Conservation (phyloP, 2,329 filamentous ascomycete species). For the Zalaria obscura region DNA sequence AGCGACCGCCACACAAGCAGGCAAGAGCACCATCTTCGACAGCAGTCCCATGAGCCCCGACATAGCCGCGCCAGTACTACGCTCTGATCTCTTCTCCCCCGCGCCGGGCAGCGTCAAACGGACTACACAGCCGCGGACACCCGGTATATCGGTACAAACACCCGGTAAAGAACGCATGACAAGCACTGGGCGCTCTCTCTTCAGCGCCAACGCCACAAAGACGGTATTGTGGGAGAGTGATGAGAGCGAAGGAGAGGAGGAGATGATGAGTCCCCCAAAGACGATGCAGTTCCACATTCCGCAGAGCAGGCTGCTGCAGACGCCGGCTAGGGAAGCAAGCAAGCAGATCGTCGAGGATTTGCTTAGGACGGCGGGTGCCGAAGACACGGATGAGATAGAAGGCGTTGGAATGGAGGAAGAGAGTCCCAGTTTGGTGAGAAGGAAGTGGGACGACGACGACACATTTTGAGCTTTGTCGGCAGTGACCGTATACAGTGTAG, state of each 20-base stretch:
- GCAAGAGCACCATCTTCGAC: constrained; percentile 10
- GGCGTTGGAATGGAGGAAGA: constrained; percentile 25
- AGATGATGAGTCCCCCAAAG: constrained; percentile 64
- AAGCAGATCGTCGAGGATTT: constrained; percentile 71
- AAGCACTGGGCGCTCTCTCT: constrained; percentile 19
- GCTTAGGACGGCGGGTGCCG: constrained; percentile 56
- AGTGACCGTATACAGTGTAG: too few species aligned
- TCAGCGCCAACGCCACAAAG: constrained; percentile 26
- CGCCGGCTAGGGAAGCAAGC: constrained; percentile 69
- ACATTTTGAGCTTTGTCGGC: background rate
- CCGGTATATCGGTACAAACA: constrained; percentile 72
- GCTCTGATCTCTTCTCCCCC: constrained; percentile 61
- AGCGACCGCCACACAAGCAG: constrained; percentile 19
- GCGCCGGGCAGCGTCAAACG: constrained; percentile 7
- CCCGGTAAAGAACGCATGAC: constrained; percentile 33
- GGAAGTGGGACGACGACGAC: constrained; percentile 29
- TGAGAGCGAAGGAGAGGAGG: constrained; percentile 49
- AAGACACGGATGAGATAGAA: constrained; percentile 34
- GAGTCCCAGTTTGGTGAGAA: constrained; percentile 33
- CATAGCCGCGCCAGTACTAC: constrained; percentile 65
- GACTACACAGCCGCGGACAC: constrained; percentile 45
- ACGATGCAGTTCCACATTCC: constrained; percentile 77
- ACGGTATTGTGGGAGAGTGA: constrained; percentile 61
- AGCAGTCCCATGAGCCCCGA: constrained; percentile 45
- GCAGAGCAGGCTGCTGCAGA: constrained; percentile 63